Conservation (phyloP, 2,329 filamentous ascomycete genomes). For the Thelonectria discophora region DNA sequence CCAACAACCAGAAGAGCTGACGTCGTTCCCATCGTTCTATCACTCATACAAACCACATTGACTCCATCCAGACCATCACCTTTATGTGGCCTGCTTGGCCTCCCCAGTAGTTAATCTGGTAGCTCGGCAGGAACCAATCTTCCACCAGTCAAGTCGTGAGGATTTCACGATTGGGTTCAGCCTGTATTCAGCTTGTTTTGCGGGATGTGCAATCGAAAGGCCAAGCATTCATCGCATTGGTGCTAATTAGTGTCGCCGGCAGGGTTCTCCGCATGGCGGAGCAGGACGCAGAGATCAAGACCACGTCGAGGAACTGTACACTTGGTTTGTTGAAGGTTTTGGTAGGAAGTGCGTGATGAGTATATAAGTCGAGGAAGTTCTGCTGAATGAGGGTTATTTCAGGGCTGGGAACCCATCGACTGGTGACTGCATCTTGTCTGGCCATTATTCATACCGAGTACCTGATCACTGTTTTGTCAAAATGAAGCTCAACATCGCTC, state of each 20-base stretch:
- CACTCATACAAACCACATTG: not conserved
- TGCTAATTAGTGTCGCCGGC: constrained; percentile 30
- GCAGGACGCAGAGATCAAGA: not conserved
- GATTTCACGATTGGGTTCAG: not conserved
- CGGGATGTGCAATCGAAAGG: not conserved
- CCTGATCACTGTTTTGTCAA: not conserved
- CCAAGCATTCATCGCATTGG: constrained; percentile 25
- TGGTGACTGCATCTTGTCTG: not conserved
- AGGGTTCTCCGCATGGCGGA: constrained; percentile 32
- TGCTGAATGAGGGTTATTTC: not conserved
- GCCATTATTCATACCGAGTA: not conserved
- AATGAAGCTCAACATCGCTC: not conserved
- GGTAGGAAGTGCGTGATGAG: not conserved
- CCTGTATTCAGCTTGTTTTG: not conserved
- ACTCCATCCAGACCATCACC: not conserved
- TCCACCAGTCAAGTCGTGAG: not conserved
- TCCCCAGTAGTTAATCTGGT: not conserved
- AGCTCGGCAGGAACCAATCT: not conserved
- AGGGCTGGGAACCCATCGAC: not conserved
- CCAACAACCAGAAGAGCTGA: not conserved
- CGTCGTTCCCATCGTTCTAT: not conserved
- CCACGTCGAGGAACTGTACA: not conserved
- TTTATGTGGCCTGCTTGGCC: not conserved
- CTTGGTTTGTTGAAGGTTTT: not conserved
- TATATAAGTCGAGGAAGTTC: not conserved